Evolutionary conservation across 495 filamentous ascomycete genomes (phyloP).

Genomic region (Ascodesmis nigricans): DNA sequence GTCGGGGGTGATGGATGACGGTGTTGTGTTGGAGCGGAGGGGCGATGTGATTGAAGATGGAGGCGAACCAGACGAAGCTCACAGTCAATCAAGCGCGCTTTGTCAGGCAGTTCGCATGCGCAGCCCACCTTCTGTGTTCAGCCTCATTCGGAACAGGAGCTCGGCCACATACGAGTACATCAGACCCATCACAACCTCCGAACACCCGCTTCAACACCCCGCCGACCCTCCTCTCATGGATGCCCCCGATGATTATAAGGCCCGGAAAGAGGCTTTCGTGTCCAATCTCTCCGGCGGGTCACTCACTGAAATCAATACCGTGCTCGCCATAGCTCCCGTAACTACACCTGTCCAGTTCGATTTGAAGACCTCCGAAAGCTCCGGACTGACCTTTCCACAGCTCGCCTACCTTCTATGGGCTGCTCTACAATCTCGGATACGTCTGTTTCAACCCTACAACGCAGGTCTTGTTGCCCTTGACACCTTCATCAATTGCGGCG

Average conservation of each 20-base stretch:
- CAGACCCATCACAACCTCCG: too few relatives aligned
- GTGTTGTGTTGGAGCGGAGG: too few relatives aligned
- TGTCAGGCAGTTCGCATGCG: too few relatives aligned
- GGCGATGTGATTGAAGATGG: too few relatives aligned
- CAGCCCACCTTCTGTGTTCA: too few relatives aligned
- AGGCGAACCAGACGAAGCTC: too few relatives aligned
- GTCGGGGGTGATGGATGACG: too few relatives aligned
- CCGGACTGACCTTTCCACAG: constrained; percentile 26
- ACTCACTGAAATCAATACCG: constrained; percentile 65
- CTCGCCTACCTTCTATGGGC: constrained; percentile 71
- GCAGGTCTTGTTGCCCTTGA: constrained; percentile 47
- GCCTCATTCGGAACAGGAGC: too few relatives aligned
- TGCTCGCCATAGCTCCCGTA: constrained; percentile 71
- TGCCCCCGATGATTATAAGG: constrained; percentile 74
- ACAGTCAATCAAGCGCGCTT: too few relatives aligned
- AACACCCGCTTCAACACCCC: too few relatives aligned
- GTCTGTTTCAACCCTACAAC: constrained; percentile 59
- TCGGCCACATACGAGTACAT: too few relatives aligned
- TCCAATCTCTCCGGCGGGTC: constrained; percentile 73
- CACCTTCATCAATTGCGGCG: constrained; percentile 66
- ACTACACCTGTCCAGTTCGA: constrained; percentile 16
- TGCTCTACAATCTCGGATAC: constrained; percentile 63
- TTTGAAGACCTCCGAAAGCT: constrained; percentile 1
- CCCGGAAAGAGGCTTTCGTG: constrained; percentile 82
- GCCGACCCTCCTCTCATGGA: too few relatives aligned